A percentile compares a stretch with the other conserved stretches of the same genome.
phyloP scores from a whole-genome alignment of 2,329 filamentous ascomycete genomes.

The Epichloe aotearoae region DNA sequence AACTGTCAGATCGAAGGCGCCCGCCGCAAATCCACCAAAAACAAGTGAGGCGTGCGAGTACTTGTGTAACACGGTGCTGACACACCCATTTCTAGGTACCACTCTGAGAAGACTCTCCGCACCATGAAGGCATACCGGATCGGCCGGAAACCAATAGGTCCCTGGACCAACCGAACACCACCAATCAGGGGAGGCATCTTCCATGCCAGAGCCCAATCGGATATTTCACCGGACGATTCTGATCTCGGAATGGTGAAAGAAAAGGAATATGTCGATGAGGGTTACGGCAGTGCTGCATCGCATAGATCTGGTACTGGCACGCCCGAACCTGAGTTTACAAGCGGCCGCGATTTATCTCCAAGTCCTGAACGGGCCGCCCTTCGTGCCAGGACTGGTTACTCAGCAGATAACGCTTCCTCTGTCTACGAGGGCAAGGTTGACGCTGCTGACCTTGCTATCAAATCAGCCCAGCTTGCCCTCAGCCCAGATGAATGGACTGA shows the following conservation, averaged over 20 bases:
- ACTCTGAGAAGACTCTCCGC: slow-evolving; percentile 36
- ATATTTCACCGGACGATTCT: slow-evolving; percentile 7
- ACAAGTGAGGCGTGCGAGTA: background rate
- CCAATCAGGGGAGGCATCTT: slow-evolving; percentile 41
- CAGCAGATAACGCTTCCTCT: background rate
- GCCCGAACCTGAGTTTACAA: slow-evolving; percentile 1
- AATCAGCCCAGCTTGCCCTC: slow-evolving; percentile 3
- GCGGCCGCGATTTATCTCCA: background rate
- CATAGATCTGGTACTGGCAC: slow-evolving; percentile 3
- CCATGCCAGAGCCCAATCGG: slow-evolving; percentile 1
- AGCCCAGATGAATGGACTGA: slow-evolving; percentile 19
- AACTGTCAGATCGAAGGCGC: background rate
- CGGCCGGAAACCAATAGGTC: slow-evolving; percentile 37
- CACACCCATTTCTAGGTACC: slow-evolving; percentile 33
- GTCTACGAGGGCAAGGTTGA: background rate
- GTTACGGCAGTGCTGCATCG: slow-evolving; percentile 6
- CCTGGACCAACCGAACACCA: slow-evolving; percentile 45
- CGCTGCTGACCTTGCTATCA: background rate
- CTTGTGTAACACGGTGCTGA: slow-evolving; percentile 7
- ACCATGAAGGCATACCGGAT: slow-evolving; percentile 49
- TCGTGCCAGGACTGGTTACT: slow-evolving; percentile 1
- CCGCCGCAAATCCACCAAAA: background rate
- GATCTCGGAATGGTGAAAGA: slow-evolving; percentile 6
- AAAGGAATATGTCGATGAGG: slow-evolving; percentile 6
- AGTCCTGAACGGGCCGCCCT: background rate